Conservation (phyloP, 768 basidiomycete species). For the Rhodosporidiobolus sp. region DNA sequence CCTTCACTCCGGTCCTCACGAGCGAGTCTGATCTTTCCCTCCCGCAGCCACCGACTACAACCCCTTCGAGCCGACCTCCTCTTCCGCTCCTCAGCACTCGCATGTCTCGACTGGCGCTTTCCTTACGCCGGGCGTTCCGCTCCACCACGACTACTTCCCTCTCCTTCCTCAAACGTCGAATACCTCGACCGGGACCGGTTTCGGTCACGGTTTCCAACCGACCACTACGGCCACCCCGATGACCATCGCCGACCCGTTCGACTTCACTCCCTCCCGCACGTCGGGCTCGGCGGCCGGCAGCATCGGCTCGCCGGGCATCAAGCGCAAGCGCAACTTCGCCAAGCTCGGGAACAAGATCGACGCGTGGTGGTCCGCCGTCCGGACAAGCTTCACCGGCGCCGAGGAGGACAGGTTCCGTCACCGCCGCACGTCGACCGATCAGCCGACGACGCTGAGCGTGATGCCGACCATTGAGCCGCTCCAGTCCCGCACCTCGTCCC, state of each 20-base stretch:
- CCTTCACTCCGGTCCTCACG: background rate
- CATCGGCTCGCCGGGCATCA: slow-evolving; percentile 27
- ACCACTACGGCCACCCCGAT: slow-evolving; percentile 29
- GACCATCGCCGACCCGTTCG: slow-evolving; percentile 17
- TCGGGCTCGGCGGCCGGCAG: slow-evolving; percentile 14
- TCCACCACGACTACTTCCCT: slow-evolving; percentile 26
- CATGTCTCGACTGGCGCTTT: slow-evolving; percentile 5
- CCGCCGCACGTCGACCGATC: slow-evolving; percentile 30
- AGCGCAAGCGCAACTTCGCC: slow-evolving; percentile 32
- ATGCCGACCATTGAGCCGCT: slow-evolving; percentile 18
- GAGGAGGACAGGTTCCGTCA: slow-evolving; percentile 24
- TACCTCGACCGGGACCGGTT: slow-evolving; percentile 1
- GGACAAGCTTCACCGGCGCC: slow-evolving; percentile 36
- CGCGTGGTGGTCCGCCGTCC: slow-evolving; percentile 45
- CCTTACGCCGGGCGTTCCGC: slow-evolving; percentile 26
- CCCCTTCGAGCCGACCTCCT: slow-evolving; percentile 33
- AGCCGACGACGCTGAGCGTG: background rate
- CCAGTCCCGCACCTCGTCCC: slow-evolving; percentile 33
- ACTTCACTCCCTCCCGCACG: slow-evolving; percentile 4
- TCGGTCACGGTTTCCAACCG: slow-evolving; percentile 22
- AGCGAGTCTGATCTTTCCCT: background rate
- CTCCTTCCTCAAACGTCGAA: background rate
- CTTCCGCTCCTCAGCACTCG: background rate
- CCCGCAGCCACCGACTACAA: slow-evolving; percentile 26
- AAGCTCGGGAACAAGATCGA: slow-evolving; percentile 44